These are phyloP conservation scores for Kodamaea hsintzibuensis DNA, from an alignment of 805 yeast species.

Conservation along the genomic window DNA sequence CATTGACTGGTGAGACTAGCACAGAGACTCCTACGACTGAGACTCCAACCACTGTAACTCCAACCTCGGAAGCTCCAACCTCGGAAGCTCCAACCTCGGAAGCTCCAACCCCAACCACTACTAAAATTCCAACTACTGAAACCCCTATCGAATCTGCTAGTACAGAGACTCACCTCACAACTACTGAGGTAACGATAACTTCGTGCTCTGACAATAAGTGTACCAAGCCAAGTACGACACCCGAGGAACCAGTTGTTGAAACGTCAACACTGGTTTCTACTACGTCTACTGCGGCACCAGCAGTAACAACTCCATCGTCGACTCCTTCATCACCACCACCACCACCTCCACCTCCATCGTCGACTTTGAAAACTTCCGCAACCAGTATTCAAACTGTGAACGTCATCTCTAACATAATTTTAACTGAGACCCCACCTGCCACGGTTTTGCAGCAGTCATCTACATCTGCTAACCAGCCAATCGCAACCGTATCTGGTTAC, in stretches of 20 bases:
- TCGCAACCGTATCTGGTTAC: conserved; percentile 21
- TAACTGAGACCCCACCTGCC: conserved; percentile 31
- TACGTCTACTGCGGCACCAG: neutral
- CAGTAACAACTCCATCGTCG: conserved; percentile 10
- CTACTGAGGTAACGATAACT: conserved; percentile 22
- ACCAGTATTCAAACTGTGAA: conserved; percentile 26
- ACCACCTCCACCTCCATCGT: conserved; percentile 4
- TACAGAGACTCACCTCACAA: conserved; percentile 1
- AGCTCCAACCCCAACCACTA: conserved; percentile 3
- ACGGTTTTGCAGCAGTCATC: conserved; percentile 12
- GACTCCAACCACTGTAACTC: neutral
- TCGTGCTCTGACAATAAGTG: conserved; percentile 29
- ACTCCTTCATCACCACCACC: conserved; percentile 8
- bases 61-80: conserved; percentile 1
- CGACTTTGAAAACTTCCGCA: conserved; percentile 9
- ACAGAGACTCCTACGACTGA: conserved; percentile 5
- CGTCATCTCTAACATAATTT: conserved; percentile 44
- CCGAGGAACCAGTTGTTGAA: conserved; percentile 4
- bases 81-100: neutral
- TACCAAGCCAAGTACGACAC: conserved; percentile 12
- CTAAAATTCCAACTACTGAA: conserved; percentile 7
- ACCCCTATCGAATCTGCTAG: conserved; percentile 7
- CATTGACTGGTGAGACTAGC: conserved; percentile 14
- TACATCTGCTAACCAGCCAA: conserved; percentile 16
- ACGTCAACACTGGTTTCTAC: conserved; percentile 6